These are phyloP conservation scores for Mucor racemosus DNA, from an alignment of 371 early-diverging fungal genomes.

Conservation along the genomic window DNA sequence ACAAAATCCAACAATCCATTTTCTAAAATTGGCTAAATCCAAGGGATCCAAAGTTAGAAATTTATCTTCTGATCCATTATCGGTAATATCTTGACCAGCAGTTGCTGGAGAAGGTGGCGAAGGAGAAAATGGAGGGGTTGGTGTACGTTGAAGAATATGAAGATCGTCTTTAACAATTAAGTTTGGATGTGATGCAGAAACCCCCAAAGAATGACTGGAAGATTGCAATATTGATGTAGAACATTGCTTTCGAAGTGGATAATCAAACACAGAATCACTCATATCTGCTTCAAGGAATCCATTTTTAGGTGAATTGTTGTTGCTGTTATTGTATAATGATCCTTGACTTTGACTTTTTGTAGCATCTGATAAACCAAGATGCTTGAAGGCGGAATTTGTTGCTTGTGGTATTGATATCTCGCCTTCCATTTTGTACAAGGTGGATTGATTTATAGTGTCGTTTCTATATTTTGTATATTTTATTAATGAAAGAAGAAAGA, in stretches of 20 bases:
- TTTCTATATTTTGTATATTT: not conserved
- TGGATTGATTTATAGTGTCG: not conserved
- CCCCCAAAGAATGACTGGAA: slow-evolving; percentile 13
- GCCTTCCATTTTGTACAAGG: slow-evolving; percentile 2
- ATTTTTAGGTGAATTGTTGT: not conserved
- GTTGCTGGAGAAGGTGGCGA: slow-evolving; percentile 7
- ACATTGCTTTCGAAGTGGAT: slow-evolving; percentile 34
- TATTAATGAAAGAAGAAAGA: not conserved
- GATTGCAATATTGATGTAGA: slow-evolving; percentile 28
- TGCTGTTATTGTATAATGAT: not conserved
- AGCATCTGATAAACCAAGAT: not conserved
- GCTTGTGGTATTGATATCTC: slow-evolving; percentile 7
- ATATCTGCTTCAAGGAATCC: slow-evolving; percentile 39
- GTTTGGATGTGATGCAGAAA: slow-evolving; percentile 38
- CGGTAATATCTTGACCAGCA: slow-evolving; percentile 42
- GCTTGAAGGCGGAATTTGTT: slow-evolving; percentile 10
- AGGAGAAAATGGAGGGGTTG: slow-evolving; percentile 12
- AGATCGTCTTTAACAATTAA: slow-evolving; percentile 22
- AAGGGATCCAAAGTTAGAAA: slow-evolving; percentile 40
- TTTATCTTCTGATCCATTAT: slow-evolving; percentile 27
- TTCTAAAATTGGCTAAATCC: slow-evolving; percentile 63
- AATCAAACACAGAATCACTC: slow-evolving; percentile 38
- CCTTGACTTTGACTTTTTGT: slow-evolving; percentile 4
- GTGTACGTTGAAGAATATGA: slow-evolving; percentile 9
- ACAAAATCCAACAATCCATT: slow-evolving; percentile 89